Percentiles rank a stretch among this genome's conserved stretches.
phyloP scores from a whole-genome alignment of 352 stramenopile genomes.

The Phytopythium sindhum region DNA sequence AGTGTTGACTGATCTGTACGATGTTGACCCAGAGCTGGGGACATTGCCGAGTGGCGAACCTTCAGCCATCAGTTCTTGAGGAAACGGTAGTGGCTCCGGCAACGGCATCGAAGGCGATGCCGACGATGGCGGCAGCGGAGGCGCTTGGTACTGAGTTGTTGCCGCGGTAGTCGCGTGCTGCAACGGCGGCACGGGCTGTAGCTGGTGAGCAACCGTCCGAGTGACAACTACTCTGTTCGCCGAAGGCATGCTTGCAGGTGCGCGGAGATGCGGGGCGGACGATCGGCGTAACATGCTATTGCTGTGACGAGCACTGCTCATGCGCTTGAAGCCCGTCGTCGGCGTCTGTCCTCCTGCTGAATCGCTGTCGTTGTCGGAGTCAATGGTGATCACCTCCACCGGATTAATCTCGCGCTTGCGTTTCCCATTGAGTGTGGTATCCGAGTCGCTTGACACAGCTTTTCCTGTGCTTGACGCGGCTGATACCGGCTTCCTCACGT shows the following conservation, averaged over 20 bases:
- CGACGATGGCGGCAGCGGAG: not conserved
- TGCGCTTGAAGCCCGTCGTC: not conserved
- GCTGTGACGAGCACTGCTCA: not conserved
- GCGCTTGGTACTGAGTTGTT: not conserved
- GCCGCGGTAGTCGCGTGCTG: not conserved
- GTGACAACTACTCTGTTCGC: no score
- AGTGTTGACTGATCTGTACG: not conserved
- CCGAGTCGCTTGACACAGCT: no score
- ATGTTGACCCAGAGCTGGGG: not conserved
- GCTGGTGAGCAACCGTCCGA: not conserved
- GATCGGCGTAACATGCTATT: conserved; percentile 5
- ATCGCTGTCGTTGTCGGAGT: conserved; percentile 30
- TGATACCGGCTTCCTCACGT: not conserved
- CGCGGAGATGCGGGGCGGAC: not conserved
- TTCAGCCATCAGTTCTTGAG: conserved; percentile 7
- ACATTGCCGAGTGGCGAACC: not conserved
- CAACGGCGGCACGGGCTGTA: not conserved
- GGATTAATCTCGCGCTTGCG: conserved; percentile 34
- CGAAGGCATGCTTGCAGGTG: not conserved
- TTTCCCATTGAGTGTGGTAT: conserved; percentile 16
- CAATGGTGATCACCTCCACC: conserved; percentile 62
- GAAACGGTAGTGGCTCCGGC: conserved; percentile 22
- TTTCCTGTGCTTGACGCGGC: no score
- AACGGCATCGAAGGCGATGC: conserved; percentile 8
- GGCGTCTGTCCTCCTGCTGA: not conserved